Evolutionary conservation across 768 basidiomycete species (phyloP).

Genomic region (Floccularia luteovirens): DNA sequence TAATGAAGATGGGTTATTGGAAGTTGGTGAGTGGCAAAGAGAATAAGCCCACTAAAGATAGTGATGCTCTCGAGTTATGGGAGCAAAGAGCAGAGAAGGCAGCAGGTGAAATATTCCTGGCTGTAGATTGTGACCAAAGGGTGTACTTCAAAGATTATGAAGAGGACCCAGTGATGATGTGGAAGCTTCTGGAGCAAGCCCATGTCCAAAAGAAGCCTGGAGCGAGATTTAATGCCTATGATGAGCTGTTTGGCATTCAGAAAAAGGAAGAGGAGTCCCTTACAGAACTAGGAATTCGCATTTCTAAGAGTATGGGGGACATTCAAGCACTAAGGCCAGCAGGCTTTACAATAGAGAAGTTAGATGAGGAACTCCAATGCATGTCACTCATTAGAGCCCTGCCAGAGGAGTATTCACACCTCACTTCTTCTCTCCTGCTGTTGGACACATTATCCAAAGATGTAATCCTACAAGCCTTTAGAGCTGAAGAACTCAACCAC

Average conservation of each 20-base stretch:
- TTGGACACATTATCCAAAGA: neutral
- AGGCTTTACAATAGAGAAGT: constrained; percentile 5
- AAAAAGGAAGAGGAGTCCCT: constrained; percentile 11
- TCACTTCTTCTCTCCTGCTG: neutral
- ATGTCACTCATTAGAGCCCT: constrained; percentile 14
- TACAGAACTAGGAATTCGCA: constrained; percentile 6
- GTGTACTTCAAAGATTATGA: constrained; percentile 11
- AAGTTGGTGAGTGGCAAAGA: neutral
- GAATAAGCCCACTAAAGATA: neutral
- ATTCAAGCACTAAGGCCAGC: constrained; percentile 11
- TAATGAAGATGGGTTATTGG: neutral
- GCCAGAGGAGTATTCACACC: constrained; percentile 10
- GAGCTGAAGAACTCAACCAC: constrained; percentile 10
- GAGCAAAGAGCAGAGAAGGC: constrained; percentile 8
- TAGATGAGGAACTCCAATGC: constrained; percentile 13
- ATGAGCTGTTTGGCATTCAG: constrained; percentile 9
- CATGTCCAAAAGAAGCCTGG: constrained; percentile 15
- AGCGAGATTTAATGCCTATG: constrained; percentile 13
- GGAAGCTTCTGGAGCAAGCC: constrained; percentile 8
- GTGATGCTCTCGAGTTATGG: neutral
- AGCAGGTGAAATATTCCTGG: constrained; percentile 12
- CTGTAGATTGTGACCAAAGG: constrained; percentile 11
- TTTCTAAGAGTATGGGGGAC: constrained; percentile 9
- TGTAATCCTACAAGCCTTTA: constrained; percentile 1
- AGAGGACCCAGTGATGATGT: constrained; percentile 15